Conservation (phyloP, 2,329 filamentous ascomycete genomes). For the Tricladium varicosporioides region DNA sequence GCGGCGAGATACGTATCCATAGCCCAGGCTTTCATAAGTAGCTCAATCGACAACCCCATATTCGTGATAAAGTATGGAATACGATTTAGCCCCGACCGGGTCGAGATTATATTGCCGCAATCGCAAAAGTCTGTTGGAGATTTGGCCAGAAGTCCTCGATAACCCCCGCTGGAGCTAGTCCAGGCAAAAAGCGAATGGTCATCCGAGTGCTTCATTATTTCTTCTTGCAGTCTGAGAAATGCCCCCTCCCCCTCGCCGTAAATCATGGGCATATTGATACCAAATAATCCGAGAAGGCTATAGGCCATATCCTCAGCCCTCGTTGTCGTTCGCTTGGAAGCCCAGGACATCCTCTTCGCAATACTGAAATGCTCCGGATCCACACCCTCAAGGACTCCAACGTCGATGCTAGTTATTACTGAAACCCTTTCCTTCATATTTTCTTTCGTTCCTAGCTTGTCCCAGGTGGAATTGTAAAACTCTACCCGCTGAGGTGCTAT, state of each 20-base stretch:
- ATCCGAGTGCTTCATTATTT: conserved; percentile 31
- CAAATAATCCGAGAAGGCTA: conserved; percentile 32
- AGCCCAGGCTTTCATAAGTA: conserved; percentile 20
- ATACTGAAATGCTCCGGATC: neutral
- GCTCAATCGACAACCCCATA: conserved; percentile 20
- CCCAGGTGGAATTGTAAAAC: neutral
- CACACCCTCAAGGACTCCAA: neutral
- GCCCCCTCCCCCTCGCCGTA: conserved; percentile 32
- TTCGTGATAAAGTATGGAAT: conserved; percentile 21
- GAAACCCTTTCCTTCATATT: neutral
- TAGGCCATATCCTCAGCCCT: conserved; percentile 32
- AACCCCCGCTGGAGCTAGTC: conserved; percentile 7
- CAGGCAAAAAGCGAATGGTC: conserved; percentile 39
- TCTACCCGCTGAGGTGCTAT: neutral
- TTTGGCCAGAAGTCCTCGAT: conserved; percentile 13
- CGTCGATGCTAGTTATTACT: neutral
- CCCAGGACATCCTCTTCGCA: conserved; percentile 32
- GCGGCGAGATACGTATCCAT: conserved; percentile 24
- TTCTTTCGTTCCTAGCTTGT: neutral
- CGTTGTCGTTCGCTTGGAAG: conserved; percentile 22
- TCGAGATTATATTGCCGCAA: neutral
- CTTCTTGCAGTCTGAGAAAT: conserved; percentile 32
- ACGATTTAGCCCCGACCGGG: conserved; percentile 1
- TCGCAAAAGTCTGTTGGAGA: conserved; percentile 6
- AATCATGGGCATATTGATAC: conserved; percentile 31